Conservation (phyloP, 768 basidiomycete species). For the Boletus sp. region DNA sequence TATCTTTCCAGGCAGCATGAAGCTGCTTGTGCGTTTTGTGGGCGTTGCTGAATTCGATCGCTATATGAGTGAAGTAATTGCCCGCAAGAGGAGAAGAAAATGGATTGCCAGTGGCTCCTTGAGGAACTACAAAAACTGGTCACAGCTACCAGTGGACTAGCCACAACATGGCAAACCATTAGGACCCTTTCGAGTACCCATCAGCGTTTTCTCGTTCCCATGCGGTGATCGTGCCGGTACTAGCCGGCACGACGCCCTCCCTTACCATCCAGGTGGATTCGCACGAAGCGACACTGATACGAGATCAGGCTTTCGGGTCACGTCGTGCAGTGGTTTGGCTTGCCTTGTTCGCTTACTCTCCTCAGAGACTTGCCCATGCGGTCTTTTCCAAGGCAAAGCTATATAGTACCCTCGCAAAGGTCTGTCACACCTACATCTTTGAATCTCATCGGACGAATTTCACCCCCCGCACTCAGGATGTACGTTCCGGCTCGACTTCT, state of each 20-base stretch:
- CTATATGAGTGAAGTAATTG: no score
- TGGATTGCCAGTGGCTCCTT: no score
- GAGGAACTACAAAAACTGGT: no score
- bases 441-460: not conserved
- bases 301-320: not conserved
- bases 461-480: constrained; percentile 27
- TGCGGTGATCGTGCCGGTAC: no score
- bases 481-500: constrained; percentile 52
- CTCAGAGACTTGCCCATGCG: not conserved
- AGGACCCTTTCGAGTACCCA: no score
- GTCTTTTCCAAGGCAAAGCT: constrained; percentile 8
- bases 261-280: no score
- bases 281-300: no score
- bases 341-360: constrained; percentile 15
- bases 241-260: no score
- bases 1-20: not conserved
- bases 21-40: not conserved
- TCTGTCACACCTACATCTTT: not conserved
- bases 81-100: not conserved
- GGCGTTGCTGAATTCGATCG: not conserved
- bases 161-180: no score
- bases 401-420: constrained; percentile 28
- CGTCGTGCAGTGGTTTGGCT: not conserved
- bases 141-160: no score
- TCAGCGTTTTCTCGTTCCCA: no score